phyloP scores from a whole-genome alignment of 768 basidiomycete species.

The Suillus luteus region DNA sequence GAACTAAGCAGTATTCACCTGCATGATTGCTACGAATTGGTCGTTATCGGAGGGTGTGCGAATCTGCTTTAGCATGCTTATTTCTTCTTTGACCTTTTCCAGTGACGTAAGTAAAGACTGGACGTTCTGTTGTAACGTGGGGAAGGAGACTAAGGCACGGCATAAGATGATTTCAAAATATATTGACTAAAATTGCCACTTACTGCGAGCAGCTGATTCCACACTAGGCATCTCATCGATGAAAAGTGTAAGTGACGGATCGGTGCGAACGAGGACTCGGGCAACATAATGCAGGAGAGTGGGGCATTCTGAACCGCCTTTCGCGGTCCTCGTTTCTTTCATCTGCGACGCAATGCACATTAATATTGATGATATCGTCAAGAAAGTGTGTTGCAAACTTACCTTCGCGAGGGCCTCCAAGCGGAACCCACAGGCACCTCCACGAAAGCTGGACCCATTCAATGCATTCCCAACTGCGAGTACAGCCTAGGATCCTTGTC shows the following conservation, averaged over 20 bases:
- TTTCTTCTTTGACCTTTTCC: slow-evolving; percentile 56
- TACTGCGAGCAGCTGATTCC: slow-evolving; percentile 82
- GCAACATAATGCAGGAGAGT: slow-evolving; percentile 93
- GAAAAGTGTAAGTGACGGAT: slow-evolving; percentile 68
- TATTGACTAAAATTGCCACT: slow-evolving; percentile 5
- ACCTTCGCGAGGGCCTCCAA: slow-evolving; percentile 84
- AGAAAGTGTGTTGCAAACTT: slow-evolving; percentile 8
- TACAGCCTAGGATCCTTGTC: slow-evolving; percentile 50
- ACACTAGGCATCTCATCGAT: slow-evolving; percentile 80
- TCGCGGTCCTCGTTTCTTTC: slow-evolving; percentile 80
- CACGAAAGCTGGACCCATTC: slow-evolving; percentile 82
- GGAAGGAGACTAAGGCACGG: slow-evolving; percentile 63
- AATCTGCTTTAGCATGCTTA: slow-evolving; percentile 42
- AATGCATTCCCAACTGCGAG: slow-evolving; percentile 79
- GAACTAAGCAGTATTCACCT: slow-evolving; percentile 41
- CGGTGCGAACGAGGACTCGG: slow-evolving; percentile 63
- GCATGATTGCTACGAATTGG: slow-evolving; percentile 68
- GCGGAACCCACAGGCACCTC: slow-evolving; percentile 83
- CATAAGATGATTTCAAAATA: not conserved
- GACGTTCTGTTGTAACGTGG: slow-evolving; percentile 60
- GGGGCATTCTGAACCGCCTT: slow-evolving; percentile 68
- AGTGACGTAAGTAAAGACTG: slow-evolving; percentile 59
- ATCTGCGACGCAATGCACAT: slow-evolving; percentile 47
- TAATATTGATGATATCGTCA: not conserved
- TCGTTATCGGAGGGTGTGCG: slow-evolving; percentile 46